Conservation (phyloP, 2,329 filamentous ascomycete genomes). For the Eutypa lata region DNA sequence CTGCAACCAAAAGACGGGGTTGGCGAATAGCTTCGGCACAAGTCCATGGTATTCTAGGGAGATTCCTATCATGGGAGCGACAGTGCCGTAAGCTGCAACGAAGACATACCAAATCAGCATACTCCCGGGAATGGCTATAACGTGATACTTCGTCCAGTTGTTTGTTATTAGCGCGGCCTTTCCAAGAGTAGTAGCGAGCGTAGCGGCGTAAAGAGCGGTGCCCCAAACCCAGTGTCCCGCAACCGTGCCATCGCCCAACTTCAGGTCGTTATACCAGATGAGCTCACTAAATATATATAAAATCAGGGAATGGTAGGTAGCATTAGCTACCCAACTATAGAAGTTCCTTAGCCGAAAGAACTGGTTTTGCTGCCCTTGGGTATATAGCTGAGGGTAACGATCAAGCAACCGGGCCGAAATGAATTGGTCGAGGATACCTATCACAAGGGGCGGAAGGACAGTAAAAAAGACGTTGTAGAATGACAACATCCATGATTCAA, state of each 20-base stretch:
- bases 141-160: constrained; percentile 98
- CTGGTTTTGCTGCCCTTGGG: constrained; percentile 84
- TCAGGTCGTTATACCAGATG: constrained; percentile 79
- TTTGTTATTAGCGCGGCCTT: constrained; percentile 94
- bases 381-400: constrained; percentile 93
- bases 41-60: constrained; percentile 84
- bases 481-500: constrained; percentile 98
- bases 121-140: constrained; percentile 91
- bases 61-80: constrained; percentile 78
- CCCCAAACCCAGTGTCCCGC: constrained; percentile 99
- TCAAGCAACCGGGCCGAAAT: constrained; percentile 91
- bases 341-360: constrained; percentile 96
- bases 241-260: constrained; percentile 73
- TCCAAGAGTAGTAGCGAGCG: constrained; percentile 87
- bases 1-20: constrained; percentile 89
- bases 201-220: constrained; percentile 87
- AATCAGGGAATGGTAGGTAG: constrained; percentile 91
- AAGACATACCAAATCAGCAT: constrained; percentile 90
- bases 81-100: constrained; percentile 80
- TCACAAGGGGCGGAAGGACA: constrained; percentile 84
- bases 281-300: constrained; percentile 83
- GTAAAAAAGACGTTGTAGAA: constrained; percentile 99
- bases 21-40: constrained; percentile 74
- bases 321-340: constrained; percentile 87
- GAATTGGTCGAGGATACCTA: constrained; percentile 97